Conservation (phyloP, 1,284 basidiomycete genomes). For the Coriolopsis trogii region DNA sequence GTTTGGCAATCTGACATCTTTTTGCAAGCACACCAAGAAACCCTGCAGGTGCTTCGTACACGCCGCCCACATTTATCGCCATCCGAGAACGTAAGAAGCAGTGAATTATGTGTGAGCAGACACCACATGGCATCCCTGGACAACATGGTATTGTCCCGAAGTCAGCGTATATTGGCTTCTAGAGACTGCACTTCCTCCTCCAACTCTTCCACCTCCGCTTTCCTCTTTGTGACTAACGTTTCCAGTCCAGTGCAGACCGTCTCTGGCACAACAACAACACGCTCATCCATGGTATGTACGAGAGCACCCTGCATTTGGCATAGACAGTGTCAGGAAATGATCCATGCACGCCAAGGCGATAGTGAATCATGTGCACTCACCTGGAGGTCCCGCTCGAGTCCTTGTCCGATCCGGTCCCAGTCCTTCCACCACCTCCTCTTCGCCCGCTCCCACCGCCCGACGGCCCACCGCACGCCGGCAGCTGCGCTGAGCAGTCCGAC, state of each 20-base stretch:
- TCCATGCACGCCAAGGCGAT: conserved; percentile 5
- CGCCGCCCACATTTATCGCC: background rate
- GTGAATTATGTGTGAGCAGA: no score
- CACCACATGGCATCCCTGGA: no score
- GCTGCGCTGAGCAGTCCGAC: conserved; percentile 59
- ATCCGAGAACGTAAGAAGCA: background rate
- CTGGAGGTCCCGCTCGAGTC: conserved; percentile 73
- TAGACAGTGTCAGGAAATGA: background rate
- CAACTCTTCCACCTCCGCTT: conserved; percentile 49
- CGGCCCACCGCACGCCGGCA: conserved; percentile 64
- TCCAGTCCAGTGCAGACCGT: conserved; percentile 45
- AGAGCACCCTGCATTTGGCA: conserved; percentile 44
- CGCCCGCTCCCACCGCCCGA: conserved; percentile 72
- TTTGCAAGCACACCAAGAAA: background rate
- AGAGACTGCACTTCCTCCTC: conserved; percentile 39
- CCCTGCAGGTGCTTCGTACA: background rate
- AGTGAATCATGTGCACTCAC: conserved; percentile 40
- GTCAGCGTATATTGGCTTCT: conserved; percentile 2
- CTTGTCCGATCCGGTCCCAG: conserved; percentile 68
- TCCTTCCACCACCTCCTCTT: conserved; percentile 77
- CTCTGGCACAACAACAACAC: conserved; percentile 39
- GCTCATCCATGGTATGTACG: conserved; percentile 47
- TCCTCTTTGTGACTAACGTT: conserved; percentile 39
- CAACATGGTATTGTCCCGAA: no score
- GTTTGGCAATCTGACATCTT: no score